phyloP scores from a whole-genome alignment of 2,329 filamentous ascomycete genomes.

The Aureobasidium sp. region DNA sequence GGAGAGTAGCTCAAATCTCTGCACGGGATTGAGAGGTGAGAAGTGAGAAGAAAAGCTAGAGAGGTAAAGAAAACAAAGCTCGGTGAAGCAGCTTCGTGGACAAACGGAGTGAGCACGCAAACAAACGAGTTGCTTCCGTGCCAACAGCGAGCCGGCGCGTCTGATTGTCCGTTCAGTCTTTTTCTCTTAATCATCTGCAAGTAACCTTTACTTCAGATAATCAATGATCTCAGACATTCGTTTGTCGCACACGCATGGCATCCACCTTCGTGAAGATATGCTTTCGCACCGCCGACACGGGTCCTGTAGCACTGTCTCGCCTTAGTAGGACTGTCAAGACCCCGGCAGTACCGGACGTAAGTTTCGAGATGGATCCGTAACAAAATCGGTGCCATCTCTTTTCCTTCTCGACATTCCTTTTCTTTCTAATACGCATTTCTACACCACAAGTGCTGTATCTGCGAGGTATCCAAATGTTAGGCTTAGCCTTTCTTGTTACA shows the following conservation, averaged over 20 bases:
- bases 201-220: neutral
- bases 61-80: neutral
- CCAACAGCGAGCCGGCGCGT: neutral
- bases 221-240: neutral
- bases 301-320: neutral
- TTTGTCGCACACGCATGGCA: neutral
- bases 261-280: neutral
- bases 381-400: too few relatives aligned
- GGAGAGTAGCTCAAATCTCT: neutral
- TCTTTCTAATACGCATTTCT: too few relatives aligned
- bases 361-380: too few relatives aligned
- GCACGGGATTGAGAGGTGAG: neutral
- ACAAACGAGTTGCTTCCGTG: neutral
- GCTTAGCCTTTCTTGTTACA: too few relatives aligned
- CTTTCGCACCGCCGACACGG: neutral
- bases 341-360: too few relatives aligned
- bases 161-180: neutral
- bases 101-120: neutral
- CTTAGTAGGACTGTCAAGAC: neutral
- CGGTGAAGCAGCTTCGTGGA: neutral
- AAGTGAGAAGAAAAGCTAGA: too few relatives aligned
- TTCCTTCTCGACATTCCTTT: too few relatives aligned
- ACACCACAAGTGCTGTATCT: too few relatives aligned
- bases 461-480: too few relatives aligned
- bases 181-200: neutral